Conservation (phyloP, 2,329 filamentous ascomycete genomes). For the Venturia carpophila region DNA sequence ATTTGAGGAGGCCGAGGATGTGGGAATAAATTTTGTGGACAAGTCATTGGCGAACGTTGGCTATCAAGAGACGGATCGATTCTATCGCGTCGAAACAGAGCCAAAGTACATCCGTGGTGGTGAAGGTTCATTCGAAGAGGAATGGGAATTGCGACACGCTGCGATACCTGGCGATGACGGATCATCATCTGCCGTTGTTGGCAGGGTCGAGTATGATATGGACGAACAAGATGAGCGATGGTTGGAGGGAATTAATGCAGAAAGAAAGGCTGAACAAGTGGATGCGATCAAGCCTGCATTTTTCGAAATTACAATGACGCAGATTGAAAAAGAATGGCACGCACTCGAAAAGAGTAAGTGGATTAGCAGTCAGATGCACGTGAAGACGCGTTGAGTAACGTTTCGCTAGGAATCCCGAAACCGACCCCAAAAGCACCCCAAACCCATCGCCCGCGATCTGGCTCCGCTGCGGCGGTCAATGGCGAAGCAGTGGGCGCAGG, state of each 20-base stretch:
- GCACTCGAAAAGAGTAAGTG: conserved; percentile 71
- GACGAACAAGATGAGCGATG: conserved; percentile 98
- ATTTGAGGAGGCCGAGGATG: conserved; percentile 77
- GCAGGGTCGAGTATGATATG: conserved; percentile 97
- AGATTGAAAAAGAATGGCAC: conserved; percentile 98
- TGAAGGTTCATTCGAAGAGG: conserved; percentile 56
- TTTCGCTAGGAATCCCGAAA: conserved; percentile 65
- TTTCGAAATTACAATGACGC: conserved; percentile 96
- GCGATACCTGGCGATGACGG: conserved; percentile 29
- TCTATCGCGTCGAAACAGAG: conserved; percentile 59
- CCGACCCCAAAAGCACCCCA: conserved; percentile 94
- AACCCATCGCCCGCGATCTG: conserved; percentile 84
- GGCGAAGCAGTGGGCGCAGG: conserved; percentile 73
- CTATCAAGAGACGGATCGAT: conserved; percentile 91
- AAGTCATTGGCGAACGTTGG: conserved; percentile 93
- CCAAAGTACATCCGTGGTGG: conserved; percentile 50
- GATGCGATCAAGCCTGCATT: conserved; percentile 85
- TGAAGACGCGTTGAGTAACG: neutral
- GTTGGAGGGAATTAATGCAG: conserved; percentile 75
- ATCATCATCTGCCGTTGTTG: conserved; percentile 47
- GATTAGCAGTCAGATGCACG: neutral
- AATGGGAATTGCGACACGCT: conserved; percentile 27
- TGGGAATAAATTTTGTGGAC: conserved; percentile 86
- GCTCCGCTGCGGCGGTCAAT: conserved; percentile 90
- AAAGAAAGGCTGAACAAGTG: conserved; percentile 64